These are phyloP conservation scores for Phoma herbarum DNA, from an alignment of 2,329 filamentous ascomycete genomes.

Conservation along the genomic window DNA sequence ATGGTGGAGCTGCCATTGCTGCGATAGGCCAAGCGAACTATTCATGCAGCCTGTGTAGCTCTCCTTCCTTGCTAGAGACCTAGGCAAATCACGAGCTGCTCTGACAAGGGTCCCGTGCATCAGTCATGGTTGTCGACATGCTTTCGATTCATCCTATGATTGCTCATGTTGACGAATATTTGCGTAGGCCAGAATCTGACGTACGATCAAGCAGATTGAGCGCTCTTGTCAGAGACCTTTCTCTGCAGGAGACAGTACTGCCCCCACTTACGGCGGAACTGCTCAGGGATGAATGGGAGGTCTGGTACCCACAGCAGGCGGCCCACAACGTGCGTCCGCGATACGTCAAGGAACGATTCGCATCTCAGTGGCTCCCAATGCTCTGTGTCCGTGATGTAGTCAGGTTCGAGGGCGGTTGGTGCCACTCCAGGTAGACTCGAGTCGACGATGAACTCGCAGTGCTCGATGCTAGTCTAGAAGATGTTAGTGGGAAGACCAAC, in stretches of 20 bases:
- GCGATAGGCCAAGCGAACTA: slow-evolving; percentile 12
- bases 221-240: slow-evolving; percentile 12
- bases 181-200: not conserved
- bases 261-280: slow-evolving; percentile 80
- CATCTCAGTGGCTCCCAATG: slow-evolving; percentile 83
- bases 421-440: slow-evolving; percentile 74
- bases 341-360: slow-evolving; percentile 80
- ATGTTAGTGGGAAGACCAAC: slow-evolving; percentile 24
- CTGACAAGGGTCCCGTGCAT: not conserved
- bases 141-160: slow-evolving; percentile 15
- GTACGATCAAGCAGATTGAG: not conserved
- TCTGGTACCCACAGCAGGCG: slow-evolving; percentile 86
- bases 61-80: slow-evolving; percentile 6
- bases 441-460: slow-evolving; percentile 87
- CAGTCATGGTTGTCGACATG: not conserved
- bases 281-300: slow-evolving; percentile 71
- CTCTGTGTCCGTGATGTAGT: slow-evolving; percentile 76
- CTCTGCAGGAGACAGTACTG: slow-evolving; percentile 83
- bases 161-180: not conserved
- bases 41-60: slow-evolving; percentile 9
- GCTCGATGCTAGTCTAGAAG: slow-evolving; percentile 69
- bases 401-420: slow-evolving; percentile 76
- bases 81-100: not conserved
- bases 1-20: slow-evolving; percentile 12
- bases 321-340: slow-evolving; percentile 75